Base-by-base conservation (phyloP, 2,329 filamentous ascomycete genomes). In the Pestalotiopsis sp. region DNA sequence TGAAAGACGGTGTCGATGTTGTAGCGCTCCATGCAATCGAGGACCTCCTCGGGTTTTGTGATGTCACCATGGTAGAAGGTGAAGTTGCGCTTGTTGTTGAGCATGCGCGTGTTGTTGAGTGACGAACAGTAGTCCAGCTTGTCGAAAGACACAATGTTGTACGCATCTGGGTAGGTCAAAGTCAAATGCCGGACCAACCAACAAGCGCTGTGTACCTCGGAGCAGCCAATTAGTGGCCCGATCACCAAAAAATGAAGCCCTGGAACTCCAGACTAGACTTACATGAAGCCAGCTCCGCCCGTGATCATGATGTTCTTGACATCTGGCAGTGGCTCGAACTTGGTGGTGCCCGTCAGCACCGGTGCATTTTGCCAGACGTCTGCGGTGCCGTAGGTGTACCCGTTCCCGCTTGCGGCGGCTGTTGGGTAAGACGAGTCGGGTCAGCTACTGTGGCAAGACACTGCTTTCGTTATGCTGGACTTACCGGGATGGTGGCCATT, bases 261-360 rank as follows among this genome's bases (percentile, higher is more conserved):
- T 61, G 59, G 38, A 36, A 38, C 61, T 66, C 36, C 36, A 27
- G 38, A 7, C 49, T 45, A 31, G 31, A n/a, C 91, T 80, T 84
- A 94, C 92, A 95, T 95, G 84, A 96, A 96, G 74, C 93, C 93
- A 71, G 92, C 93, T 67, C 93, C 93, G 64, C 93, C 93, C 23
- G 93, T 95, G 71, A 96, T 87, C 86, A 95, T 91, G 74, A 95
- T 94, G 76, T 94, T 95, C 80, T 89, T 91, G 67, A 93, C 89
- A 79, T 92, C 89, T 27, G 86, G 83, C 4, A 91, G 83, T 58
- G 92, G 89, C 75, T 91, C 88, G 73, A 92, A 95, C 72, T 88
- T 89, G 70, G 91, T 93, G 72, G 85, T 90, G 45, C 92, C 92
- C 12, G 79, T 90, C 67, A 94, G 83, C 36, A 94, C 78, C 20